Evolutionary conservation across 345 rosid genomes (phyloP), one percentile per base, ranked within the genome.

Genomic region (Pugionium cornutum): DNA sequence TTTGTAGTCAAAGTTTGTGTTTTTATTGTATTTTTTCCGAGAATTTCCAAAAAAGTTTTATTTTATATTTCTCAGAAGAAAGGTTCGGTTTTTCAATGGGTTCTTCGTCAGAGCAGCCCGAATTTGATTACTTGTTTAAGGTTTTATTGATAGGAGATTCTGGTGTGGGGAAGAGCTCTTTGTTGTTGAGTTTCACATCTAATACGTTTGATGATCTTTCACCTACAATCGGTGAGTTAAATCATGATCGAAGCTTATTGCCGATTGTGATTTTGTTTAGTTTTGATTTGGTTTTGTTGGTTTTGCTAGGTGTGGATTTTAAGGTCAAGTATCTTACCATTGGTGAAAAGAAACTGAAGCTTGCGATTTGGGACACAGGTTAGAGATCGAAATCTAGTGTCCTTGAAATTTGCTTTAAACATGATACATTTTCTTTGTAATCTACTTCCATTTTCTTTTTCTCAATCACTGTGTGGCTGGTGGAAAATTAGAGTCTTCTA

Each of bases 311-410:
- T 62, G 96, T 92, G 33, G 98, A 92, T 82, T 92, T 89, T 64
- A 89, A 92, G 86, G 86, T 89, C 37, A 92, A 92, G 77, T 80
- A 86, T 71, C 82, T 92, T 26, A 81, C 76, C 7, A 56, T 81
- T 62, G 97, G 92, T 4, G 98, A 89, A 29, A 89, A 87, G 72
- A 92, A 81, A 76, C 69, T 89, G 71, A 92, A 92, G 81, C 97
- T 92, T 69, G 98, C 96, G 5, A 92, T 92, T 70, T 92, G 98
- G 97, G 97, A 92, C 57, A 89, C 97, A 10, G 97, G 97, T 87
- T 40, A 72, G 34, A 44, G 35, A 9, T 41, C 36, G 5, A 53
- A 26, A 46, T 29, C 40, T 8, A 51, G 18, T 18, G 18, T 18
- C 18, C 18, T 18, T 18, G 18, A 18, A 18, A 18, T 18, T 18